Evolutionary conservation across 2,329 filamentous ascomycete genomes (phyloP).

Genomic region (Cryphonectria carpinicola): DNA sequence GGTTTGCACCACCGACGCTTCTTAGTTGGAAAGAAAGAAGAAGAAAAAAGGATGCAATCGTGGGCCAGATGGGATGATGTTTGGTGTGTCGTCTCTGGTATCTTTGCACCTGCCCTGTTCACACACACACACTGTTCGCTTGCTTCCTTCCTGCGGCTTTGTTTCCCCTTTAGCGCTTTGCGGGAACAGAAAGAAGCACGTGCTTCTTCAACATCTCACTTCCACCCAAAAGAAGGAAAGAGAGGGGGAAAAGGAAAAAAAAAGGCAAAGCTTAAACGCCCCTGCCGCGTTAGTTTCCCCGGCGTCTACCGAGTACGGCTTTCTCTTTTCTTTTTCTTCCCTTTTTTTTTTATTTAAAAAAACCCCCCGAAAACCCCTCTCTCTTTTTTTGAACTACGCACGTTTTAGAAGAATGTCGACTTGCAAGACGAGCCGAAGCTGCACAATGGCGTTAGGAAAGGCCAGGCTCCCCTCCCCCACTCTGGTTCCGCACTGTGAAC

Average conservation of each 20-base stretch:
- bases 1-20: neutral
- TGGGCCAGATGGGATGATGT: neutral
- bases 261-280: neutral
- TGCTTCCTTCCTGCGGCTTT: neutral
- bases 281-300: neutral
- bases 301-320: neutral
- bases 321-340: neutral
- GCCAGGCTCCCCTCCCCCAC: neutral
- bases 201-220: neutral
- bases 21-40: too few relatives aligned
- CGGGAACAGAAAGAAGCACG: neutral
- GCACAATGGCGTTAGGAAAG: neutral
- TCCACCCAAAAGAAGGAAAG: neutral
- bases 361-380: too few relatives aligned
- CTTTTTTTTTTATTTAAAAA: too few relatives aligned
- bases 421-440: neutral
- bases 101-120: neutral
- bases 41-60: neutral
- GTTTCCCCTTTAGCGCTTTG: neutral
- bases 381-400: neutral
- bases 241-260: neutral
- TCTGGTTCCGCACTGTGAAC: neutral
- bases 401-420: neutral
- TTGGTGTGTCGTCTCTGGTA: neutral
- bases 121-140: neutral